A percentile compares a stretch with the other conserved stretches of the same genome.
Evolutionary conservation across 768 basidiomycete species (phyloP).

Genomic region (Suillus paluster): DNA sequence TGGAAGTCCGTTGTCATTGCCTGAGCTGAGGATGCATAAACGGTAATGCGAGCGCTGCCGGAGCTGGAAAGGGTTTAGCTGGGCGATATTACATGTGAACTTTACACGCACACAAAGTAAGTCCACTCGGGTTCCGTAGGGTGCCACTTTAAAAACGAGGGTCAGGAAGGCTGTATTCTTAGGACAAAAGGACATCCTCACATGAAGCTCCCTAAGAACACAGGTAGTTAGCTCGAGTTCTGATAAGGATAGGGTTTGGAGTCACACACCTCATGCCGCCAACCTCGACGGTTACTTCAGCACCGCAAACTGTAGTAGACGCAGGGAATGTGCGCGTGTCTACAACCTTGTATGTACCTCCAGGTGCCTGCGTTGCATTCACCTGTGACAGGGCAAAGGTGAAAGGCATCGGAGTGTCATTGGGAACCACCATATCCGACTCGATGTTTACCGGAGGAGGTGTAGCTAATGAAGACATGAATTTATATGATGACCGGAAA

Average conservation of each 20-base stretch:
- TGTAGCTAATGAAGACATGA: conserved; percentile 30
- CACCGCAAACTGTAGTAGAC: conserved; percentile 56
- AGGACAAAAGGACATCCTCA: conserved; percentile 27
- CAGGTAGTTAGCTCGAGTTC: not conserved
- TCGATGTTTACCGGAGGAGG: conserved; percentile 47
- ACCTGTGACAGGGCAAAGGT: conserved; percentile 58
- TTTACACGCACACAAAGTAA: conserved; percentile 40
- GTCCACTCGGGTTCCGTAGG: conserved; percentile 55
- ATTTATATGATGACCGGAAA: not conserved
- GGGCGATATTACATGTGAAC: not conserved
- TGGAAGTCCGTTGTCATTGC: conserved; percentile 53
- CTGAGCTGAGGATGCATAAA: conserved; percentile 43
- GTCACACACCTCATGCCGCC: conserved; percentile 59
- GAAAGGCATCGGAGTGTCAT: conserved; percentile 54
- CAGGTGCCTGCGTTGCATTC: conserved; percentile 44
- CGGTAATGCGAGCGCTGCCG: conserved; percentile 46
- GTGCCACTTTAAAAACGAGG: conserved; percentile 45
- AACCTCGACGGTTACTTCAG: conserved; percentile 59
- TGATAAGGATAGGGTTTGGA: not conserved
- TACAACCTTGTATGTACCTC: conserved; percentile 64
- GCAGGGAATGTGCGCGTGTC: conserved; percentile 59
- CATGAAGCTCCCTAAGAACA: conserved; percentile 47
- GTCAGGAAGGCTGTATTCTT: not conserved
- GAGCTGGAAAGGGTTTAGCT: conserved; percentile 27
- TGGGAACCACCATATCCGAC: conserved; percentile 51